phyloP scores from a whole-genome alignment of 345 rosid genomes.

The Ricinus communis region DNA sequence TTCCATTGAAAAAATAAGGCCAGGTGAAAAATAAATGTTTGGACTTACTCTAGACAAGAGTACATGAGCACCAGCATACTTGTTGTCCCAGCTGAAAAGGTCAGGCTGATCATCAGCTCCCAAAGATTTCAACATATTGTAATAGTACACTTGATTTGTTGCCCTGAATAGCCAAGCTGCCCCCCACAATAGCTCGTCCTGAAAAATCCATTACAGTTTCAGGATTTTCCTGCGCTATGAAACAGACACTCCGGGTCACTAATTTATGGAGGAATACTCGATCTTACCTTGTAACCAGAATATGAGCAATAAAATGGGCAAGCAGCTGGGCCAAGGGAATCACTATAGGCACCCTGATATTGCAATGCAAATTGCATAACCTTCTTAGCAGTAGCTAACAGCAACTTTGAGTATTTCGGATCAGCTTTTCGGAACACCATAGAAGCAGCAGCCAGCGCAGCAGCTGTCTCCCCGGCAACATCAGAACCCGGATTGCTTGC shows the following conservation, averaged over 20 bases:
- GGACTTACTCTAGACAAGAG: conserved; percentile 64
- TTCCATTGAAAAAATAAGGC: too few species aligned
- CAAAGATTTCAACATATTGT: conserved; percentile 55
- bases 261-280: background rate
- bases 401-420: conserved; percentile 45
- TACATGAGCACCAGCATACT: conserved; percentile 84
- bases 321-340: conserved; percentile 68
- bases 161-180: conserved; percentile 81
- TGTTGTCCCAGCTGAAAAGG: conserved; percentile 93
- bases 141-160: conserved; percentile 61
- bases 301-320: conserved; percentile 93
- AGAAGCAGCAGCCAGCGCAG: conserved; percentile 89
- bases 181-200: conserved; percentile 95
- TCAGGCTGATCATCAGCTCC: conserved; percentile 81
- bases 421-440: conserved; percentile 71
- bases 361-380: conserved; percentile 81
- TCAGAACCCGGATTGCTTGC: conserved; percentile 86
- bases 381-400: conserved; percentile 56
- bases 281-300: conserved; percentile 75
- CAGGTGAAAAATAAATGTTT: too few species aligned
- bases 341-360: conserved; percentile 75
- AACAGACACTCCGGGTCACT: background rate
- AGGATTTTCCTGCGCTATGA: too few species aligned
- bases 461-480: conserved; percentile 86
- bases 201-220: background rate